Conservation (phyloP, 1,139 yeast species). For the Kodamaea suecica region DNA sequence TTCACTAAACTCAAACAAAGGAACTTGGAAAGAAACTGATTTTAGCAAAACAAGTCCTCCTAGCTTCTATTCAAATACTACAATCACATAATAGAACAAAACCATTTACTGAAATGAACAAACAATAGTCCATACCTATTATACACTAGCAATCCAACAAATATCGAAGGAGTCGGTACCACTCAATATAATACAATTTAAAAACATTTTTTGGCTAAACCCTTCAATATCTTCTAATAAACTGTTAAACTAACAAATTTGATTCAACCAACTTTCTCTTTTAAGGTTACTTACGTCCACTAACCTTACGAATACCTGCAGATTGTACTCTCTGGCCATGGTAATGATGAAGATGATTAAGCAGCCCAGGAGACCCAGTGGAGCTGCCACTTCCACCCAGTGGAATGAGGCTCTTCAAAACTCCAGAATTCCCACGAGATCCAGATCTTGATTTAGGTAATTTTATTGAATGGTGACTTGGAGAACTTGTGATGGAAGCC, state of each 20-base stretch:
- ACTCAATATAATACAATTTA: too few relatives aligned
- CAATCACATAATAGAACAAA: too few relatives aligned
- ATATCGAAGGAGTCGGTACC: too few relatives aligned
- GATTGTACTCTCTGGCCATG: conserved; percentile 26
- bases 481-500: conserved; percentile 10
- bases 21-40: too few relatives aligned
- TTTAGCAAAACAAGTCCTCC: too few relatives aligned
- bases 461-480: conserved; percentile 18
- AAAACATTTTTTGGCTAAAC: too few relatives aligned
- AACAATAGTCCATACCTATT: too few relatives aligned
- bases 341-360: background rate
- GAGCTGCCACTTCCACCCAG: conserved; percentile 1
- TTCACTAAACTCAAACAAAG: too few relatives aligned
- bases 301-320: conserved; percentile 40
- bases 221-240: too few relatives aligned
- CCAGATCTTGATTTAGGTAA: conserved; percentile 36
- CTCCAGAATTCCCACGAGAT: conserved; percentile 28
- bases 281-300: conserved; percentile 22
- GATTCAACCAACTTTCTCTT: background rate
- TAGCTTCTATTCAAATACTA: too few relatives aligned
- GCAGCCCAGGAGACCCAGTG: background rate
- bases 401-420: conserved; percentile 13
- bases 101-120: too few relatives aligned
- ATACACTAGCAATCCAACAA: too few relatives aligned
- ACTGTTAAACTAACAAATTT: background rate